Percentiles rank a stretch among this genome's conserved stretches.
Evolutionary conservation across 148 eudicot genomes (phyloP).

Genomic region (Mesembryanthemum crystallinum): DNA sequence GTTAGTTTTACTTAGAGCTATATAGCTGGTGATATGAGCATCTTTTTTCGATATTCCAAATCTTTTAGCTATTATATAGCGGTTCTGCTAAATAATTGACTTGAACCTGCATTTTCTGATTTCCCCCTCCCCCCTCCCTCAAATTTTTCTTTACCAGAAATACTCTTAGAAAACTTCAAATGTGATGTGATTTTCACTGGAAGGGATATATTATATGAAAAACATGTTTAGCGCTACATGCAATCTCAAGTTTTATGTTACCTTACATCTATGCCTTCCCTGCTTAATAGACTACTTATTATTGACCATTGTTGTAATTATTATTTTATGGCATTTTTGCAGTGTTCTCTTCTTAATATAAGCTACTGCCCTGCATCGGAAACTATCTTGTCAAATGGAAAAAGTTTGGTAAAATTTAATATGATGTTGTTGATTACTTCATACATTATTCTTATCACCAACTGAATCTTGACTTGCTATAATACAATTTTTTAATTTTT

Average conservation of each 20-base stretch:
- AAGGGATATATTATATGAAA: neutral
- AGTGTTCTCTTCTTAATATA: slow-evolving; percentile 80
- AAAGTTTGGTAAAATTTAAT: slow-evolving; percentile 50
- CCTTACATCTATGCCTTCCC: neutral
- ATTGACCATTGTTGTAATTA: slow-evolving; percentile 6
- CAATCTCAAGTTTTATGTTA: slow-evolving; percentile 12
- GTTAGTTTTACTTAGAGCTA: neutral
- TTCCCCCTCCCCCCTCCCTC: too few species aligned
- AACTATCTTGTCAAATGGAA: slow-evolving; percentile 47
- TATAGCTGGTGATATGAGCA: neutral
- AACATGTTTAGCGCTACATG: neutral
- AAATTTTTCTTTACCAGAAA: too few species aligned
- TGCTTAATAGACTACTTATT: neutral
- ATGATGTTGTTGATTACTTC: slow-evolving; percentile 8
- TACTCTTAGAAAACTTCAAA: neutral
- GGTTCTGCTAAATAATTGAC: neutral
- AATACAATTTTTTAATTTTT: too few species aligned
- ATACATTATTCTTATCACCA: neutral
- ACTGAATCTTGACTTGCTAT: slow-evolving; percentile 11
- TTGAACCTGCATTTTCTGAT: neutral
- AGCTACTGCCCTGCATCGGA: slow-evolving; percentile 81
- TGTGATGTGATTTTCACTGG: neutral
- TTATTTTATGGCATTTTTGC: slow-evolving; percentile 30
- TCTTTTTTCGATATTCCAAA: neutral
- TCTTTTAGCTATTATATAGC: neutral